A percentile compares a stretch with the other conserved stretches of the same genome.
Evolutionary conservation across 352 stramenopile species (phyloP).

Genomic region (Lagenidium sp.): DNA sequence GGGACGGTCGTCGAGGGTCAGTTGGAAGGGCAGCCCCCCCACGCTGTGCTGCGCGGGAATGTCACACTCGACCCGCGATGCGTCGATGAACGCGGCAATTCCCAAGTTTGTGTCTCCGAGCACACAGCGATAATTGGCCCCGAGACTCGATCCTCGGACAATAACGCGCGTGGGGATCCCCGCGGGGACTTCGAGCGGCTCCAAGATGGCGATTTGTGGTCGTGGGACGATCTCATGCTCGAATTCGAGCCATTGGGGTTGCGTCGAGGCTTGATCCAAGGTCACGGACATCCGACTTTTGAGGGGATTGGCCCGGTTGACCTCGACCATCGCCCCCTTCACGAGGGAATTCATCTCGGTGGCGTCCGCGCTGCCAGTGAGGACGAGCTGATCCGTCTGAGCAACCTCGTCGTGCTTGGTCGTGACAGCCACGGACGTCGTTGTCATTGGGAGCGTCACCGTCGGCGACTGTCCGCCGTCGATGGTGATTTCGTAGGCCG

Average conservation of each 20-base stretch:
- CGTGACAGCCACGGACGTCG: conserved; percentile 4
- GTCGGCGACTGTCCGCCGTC: conserved; percentile 8
- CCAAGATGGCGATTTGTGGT: no score
- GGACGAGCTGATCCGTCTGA: conserved; percentile 2
- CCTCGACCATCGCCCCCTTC: conserved; percentile 4
- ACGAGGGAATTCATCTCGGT: conserved; percentile 9
- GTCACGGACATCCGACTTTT: conserved; percentile 4
- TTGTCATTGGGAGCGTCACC: conserved; percentile 6
- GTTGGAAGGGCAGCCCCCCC: no score
- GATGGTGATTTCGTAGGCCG: conserved; percentile 7
- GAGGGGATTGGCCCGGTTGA: conserved; percentile 7
- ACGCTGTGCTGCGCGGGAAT: no score
- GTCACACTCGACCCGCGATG: no score
- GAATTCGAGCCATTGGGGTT: neutral
- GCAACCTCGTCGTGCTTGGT: neutral
- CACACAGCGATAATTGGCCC: no score
- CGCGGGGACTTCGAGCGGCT: no score
- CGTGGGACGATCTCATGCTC: no score
- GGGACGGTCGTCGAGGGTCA: no score
- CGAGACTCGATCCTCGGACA: no score
- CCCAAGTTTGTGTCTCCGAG: no score
- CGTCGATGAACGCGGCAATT: no score
- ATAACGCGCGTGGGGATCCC: no score
- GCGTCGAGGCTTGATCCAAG: neutral
- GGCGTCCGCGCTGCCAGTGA: conserved; percentile 9